These are phyloP conservation scores for Cinnamomum chago DNA, from an alignment of 164 flowering plant species.

Conservation along the genomic window DNA sequence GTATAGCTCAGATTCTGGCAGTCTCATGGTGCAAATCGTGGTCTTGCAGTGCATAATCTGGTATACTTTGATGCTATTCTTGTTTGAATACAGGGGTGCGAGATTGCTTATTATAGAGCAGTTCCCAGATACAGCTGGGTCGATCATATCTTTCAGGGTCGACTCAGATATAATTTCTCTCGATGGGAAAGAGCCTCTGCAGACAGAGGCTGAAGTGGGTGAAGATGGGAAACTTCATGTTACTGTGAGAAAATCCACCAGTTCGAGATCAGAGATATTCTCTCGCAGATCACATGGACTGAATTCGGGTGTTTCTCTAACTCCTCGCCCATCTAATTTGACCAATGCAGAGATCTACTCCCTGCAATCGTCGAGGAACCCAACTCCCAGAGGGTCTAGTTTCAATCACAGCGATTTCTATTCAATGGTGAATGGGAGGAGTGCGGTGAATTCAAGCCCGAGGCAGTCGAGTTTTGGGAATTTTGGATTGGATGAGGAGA, in stretches of 20 bases:
- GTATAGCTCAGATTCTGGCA: constrained; percentile 69
- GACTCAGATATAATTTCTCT: constrained; percentile 77
- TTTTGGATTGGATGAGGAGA: constrained; percentile 53
- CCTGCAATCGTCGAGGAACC: constrained; percentile 73
- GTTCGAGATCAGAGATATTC: constrained; percentile 68
- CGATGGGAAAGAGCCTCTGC: constrained; percentile 74
- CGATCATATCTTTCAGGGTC: constrained; percentile 69
- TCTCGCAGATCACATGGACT: constrained; percentile 57
- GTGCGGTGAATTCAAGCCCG: constrained; percentile 44
- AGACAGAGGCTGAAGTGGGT: constrained; percentile 75
- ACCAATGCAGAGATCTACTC: constrained; percentile 92
- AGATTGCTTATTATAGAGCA: constrained; percentile 67
- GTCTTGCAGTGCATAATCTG: constrained; percentile 86
- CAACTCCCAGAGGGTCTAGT: constrained; percentile 83
- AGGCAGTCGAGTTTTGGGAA: constrained; percentile 63
- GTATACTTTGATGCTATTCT: constrained; percentile 85
- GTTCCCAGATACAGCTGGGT: constrained; percentile 86
- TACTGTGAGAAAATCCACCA: constrained; percentile 67
- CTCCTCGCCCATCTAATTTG: constrained; percentile 76
- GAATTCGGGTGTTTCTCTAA: constrained; percentile 49
- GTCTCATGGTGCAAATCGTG: constrained; percentile 78
- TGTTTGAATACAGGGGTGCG: constrained; percentile 90
- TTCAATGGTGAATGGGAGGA: constrained; percentile 62
- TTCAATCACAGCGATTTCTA: constrained; percentile 78
- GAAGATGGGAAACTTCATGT: constrained; percentile 91